A percentile compares a stretch with the other conserved stretches of the same genome.
Evolutionary conservation across 176 grass and related monocot genomes (phyloP).

Genomic region (Paspalum vaginatum): DNA sequence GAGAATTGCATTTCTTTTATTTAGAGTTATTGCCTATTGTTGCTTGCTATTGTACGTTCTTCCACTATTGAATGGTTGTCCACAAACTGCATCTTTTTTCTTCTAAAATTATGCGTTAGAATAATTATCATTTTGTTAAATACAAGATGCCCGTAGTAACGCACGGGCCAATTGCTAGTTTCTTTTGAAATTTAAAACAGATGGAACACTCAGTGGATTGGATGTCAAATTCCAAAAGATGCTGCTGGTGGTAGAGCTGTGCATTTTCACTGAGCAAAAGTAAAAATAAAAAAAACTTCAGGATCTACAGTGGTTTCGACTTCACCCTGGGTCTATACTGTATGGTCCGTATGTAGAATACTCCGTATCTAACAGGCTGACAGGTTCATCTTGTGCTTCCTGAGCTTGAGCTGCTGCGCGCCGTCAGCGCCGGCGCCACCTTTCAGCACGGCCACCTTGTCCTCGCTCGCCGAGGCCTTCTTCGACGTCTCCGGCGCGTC

Average conservation of each 20-base stretch:
- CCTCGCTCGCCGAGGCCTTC: neutral
- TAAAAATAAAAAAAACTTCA: neutral
- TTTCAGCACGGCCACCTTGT: slow-evolving; percentile 36
- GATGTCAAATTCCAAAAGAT: neutral
- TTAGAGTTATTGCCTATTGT: no score
- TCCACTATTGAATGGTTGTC: no score
- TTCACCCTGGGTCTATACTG: slow-evolving; percentile 11
- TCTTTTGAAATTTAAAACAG: no score
- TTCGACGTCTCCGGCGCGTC: neutral
- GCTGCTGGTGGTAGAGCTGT: slow-evolving; percentile 3
- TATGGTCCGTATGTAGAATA: neutral
- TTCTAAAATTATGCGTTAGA: no score
- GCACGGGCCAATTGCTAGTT: no score
- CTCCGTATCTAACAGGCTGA: slow-evolving; percentile 1
- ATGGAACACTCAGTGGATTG: no score
- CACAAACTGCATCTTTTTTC: no score
- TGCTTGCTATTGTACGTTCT: no score
- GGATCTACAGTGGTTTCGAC: neutral
- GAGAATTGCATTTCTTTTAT: no score
- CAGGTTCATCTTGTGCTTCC: slow-evolving; percentile 51
- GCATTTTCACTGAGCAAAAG: slow-evolving; percentile 21
- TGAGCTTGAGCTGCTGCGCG: slow-evolving; percentile 39
- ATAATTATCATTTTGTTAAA: no score
- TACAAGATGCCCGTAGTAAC: no score
- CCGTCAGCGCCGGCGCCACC: slow-evolving; percentile 17